phyloP scores from a whole-genome alignment of 345 rosid species.

The Noccaea bulbosa region DNA sequence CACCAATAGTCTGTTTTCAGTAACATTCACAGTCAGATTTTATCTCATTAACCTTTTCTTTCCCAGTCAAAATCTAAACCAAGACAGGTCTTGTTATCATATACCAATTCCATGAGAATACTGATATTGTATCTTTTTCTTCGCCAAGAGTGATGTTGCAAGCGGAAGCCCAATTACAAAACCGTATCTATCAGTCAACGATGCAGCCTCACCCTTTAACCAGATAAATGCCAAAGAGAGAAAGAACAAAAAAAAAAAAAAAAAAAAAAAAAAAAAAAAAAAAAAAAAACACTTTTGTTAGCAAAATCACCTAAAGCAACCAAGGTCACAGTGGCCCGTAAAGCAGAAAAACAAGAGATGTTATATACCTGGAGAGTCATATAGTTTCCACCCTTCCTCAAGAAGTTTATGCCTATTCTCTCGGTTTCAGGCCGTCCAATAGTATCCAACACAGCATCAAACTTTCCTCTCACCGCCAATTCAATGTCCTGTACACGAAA shows the following conservation, averaged over 20 bases:
- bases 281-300: not conserved
- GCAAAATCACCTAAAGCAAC: conserved; percentile 18
- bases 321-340: conserved; percentile 4
- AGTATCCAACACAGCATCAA: conserved; percentile 93
- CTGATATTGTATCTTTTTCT: conserved; percentile 75
- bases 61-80: not conserved
- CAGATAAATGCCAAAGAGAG: conserved; percentile 10
- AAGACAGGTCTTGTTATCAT: not conserved
- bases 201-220: conserved; percentile 81
- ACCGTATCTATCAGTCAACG: conserved; percentile 82
- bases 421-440: conserved; percentile 91
- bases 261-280: not conserved
- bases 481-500: conserved; percentile 69
- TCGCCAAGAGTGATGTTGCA: conserved; percentile 70
- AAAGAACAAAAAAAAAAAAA: not conserved
- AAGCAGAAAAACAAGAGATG: not conserved
- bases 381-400: conserved; percentile 85
- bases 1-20: conserved; percentile 68
- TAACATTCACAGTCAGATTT: conserved; percentile 24
- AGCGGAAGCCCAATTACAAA: conserved; percentile 79
- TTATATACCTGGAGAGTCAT: conserved; percentile 87
- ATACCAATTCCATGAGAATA: conserved; percentile 91
- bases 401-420: conserved; percentile 70
- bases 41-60: not conserved
- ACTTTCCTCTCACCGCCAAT: conserved; percentile 76